Base-by-base conservation (phyloP, 2,329 filamentous ascomycete species). In the Pyrenophora seminiperda region DNA sequence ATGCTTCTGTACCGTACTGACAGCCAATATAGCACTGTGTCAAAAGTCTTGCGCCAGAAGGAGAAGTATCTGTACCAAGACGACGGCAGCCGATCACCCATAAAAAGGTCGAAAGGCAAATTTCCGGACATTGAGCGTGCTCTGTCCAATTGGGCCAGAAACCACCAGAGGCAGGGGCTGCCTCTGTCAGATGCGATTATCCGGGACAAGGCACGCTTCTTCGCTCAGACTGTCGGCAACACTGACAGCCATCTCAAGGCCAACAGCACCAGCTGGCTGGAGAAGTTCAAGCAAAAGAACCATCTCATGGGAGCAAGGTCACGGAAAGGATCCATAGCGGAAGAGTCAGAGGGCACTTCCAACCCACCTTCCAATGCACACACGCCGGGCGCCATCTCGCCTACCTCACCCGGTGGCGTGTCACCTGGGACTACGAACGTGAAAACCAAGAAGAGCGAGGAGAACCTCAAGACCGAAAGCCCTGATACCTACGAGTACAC, bases 201-300 rank as follows among this genome's bases (percentile, higher is more conserved):
- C 63, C 84, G 87, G 67, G 89, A 95, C 58, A 91, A 95, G 73
- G 91, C 91, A 1, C 82, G 82, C 41, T 86, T 91, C 56, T 97
- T 97, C 71, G 87, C 89, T 10, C 86, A 83, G 32, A 88, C 84
- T 18, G 88, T 87, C 27, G 86, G 85, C 19, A 84, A 85, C 49
- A 83, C 85, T 3, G 90, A 96, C 45, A 85, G 81, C 56, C 84
- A 90, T 41, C 74, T 88, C 47, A 89, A 88, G 63, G 83, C 83
- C 40, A 83, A 90, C 58, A 94, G 84, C 60, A 79, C 84, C 22
- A 86, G 81, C 60, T 97, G 93, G 92, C 81, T 97, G 27, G 91
- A 96, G 67, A 95, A 94, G 70, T 97, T 97, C 79, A 96, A 97
- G 78, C 85, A 91, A 69, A 96, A 93, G 76, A 88, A 96, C 70